phyloP scores from a whole-genome alignment of 2,329 filamentous ascomycete genomes.

The Colletotrichum sidae region DNA sequence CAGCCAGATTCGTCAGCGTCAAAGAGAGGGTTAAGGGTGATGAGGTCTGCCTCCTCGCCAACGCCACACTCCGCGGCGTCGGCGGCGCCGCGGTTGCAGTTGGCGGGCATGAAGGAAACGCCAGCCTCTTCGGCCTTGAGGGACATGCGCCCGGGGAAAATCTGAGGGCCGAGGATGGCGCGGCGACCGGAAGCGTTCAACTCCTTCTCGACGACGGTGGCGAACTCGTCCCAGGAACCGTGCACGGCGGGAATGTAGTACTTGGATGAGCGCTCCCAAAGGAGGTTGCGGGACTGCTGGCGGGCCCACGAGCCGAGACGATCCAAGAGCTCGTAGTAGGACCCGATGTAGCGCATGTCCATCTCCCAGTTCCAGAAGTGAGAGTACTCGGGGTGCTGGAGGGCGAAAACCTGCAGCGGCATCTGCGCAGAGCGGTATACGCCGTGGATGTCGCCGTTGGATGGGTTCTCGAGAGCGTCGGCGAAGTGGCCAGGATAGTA shows the following conservation, averaged over 20 bases:
- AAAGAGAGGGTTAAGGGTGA: conserved; percentile 83
- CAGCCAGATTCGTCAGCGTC: conserved; percentile 78
- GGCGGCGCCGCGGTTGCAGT: conserved; percentile 65
- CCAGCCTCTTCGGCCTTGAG: conserved; percentile 65
- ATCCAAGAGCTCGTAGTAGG: conserved; percentile 79
- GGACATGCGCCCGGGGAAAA: conserved; percentile 59
- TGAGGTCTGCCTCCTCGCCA: conserved; percentile 79
- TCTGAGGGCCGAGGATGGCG: conserved; percentile 78
- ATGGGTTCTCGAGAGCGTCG: conserved; percentile 71
- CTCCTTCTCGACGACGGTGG: conserved; percentile 71
- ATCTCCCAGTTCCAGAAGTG: conserved; percentile 80
- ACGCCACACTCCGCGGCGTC: conserved; percentile 70
- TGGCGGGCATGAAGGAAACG: conserved; percentile 64
- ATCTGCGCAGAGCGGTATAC: conserved; percentile 76
- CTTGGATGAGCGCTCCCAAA: conserved; percentile 82
- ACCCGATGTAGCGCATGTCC: conserved; percentile 74
- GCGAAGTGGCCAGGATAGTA: conserved; percentile 81
- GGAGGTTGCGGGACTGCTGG: conserved; percentile 74
- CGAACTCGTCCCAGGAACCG: conserved; percentile 79
- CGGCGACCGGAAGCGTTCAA: conserved; percentile 61
- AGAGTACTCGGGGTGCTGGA: conserved; percentile 72
- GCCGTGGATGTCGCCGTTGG: conserved; percentile 70
- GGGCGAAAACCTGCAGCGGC: conserved; percentile 72
- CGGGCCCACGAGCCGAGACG: conserved; percentile 74
- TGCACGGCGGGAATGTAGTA: conserved; percentile 82